A percentile compares a stretch with the other conserved stretches of the same genome.
Evolutionary conservation across 805 yeast species (phyloP).

Genomic region (Wickerhamomyces chambardii): DNA sequence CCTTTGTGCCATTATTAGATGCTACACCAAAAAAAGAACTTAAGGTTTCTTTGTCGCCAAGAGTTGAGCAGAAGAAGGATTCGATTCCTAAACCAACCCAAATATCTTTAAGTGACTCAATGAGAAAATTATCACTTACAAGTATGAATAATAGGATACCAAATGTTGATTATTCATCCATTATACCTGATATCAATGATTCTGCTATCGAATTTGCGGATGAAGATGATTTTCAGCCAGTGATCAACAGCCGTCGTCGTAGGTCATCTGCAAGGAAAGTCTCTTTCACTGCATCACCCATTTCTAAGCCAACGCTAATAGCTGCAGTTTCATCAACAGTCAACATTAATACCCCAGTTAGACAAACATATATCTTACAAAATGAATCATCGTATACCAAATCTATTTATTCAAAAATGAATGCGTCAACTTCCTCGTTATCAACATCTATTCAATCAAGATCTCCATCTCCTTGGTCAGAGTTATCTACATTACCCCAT

Average conservation of each 20-base stretch:
- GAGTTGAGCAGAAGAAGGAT: constrained; percentile 6
- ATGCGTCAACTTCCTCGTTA: constrained; percentile 7
- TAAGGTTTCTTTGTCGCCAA: constrained; percentile 6
- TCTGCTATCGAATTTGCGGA: constrained; percentile 19
- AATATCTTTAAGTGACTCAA: background rate
- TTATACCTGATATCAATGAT: constrained; percentile 4
- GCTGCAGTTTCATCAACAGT: constrained; percentile 4
- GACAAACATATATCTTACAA: too few species aligned
- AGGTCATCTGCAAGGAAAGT: constrained; percentile 14
- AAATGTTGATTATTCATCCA: constrained; percentile 1
- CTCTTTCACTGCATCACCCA: background rate
- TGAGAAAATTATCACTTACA: constrained; percentile 4
- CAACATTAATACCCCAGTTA: background rate
- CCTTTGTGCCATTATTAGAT: constrained; percentile 28
- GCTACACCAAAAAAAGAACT: constrained; percentile 9
- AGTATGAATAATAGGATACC: constrained; percentile 3
- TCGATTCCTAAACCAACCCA: constrained; percentile 1
- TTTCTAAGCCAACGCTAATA: too few species aligned
- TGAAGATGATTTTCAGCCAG: constrained; percentile 25
- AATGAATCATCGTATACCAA: too few species aligned
- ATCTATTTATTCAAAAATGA: constrained; percentile 1
- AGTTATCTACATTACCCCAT: background rate
- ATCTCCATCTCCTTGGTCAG: too few species aligned
- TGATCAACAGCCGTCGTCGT: constrained; percentile 21
- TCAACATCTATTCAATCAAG: constrained; percentile 1